Evolutionary conservation across 2,329 filamentous ascomycete genomes (phyloP), one percentile per base, ranked within the genome.

Genomic region (Diaporthe citri): DNA sequence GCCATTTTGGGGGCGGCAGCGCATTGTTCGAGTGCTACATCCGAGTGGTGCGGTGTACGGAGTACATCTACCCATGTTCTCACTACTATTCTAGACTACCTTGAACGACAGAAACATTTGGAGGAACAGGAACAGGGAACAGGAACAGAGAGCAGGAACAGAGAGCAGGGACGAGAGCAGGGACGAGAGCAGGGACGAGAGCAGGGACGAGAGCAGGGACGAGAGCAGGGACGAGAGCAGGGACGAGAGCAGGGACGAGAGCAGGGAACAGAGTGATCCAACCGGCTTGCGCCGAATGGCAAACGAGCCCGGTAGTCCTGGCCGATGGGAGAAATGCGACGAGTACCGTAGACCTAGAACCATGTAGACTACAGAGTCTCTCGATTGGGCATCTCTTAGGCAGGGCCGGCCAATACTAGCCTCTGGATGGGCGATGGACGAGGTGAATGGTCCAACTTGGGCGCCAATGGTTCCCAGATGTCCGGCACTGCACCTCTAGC

Each of bases 401-500:
- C 60, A 64, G 4, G 60, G 25, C 31, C 60, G 41, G 60, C 60
- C 25, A 64, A 48, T 48, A 34, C 60, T 46, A 64, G 60, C 25
- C 25, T 34, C 25, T 15, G 20, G 41, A 28, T n/a, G 28, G 59
- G 59, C 22, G 17, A 41, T 31, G 39, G 62, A 15, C 43, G 28
- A 66, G 62, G 43, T 52, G 62, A 52, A 46, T 67, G 46, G 62
- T 52, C 46, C 25, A 67, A 52, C 46, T 22, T 52, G 46, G 64
- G 46, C 64, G 64, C 48, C 64, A 55, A 55, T 55, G 34, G 17
- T n/a, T 41, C 48, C 13, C 31, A 25, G 13, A 69, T 25, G 64
- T 41, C 46, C 64, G 64, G 46, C 64, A 69, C 36, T 69, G 64
- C 64, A 55, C 48, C 34, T 55, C 46, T 69, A 69, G 64, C 17